These are phyloP conservation scores for Breynia disticha DNA, from an alignment of 441 rosid species.

Conservation along the genomic window DNA sequence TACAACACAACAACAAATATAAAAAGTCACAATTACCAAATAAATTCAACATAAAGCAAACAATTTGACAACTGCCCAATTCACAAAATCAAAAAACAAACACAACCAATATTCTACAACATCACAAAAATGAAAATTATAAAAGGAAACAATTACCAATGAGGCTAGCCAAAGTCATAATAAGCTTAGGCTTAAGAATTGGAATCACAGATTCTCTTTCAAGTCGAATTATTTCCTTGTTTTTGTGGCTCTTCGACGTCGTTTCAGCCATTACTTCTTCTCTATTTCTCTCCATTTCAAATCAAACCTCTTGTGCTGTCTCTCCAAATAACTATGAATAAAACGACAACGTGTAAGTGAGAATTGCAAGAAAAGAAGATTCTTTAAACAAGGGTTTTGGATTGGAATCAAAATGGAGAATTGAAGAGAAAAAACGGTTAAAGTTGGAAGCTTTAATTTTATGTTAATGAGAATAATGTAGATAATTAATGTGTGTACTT, in stretches of 20 bases:
- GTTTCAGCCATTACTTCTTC: constrained; percentile 2
- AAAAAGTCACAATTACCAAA: too few species aligned
- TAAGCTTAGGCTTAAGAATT: constrained; percentile 69
- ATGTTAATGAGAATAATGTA: too few species aligned
- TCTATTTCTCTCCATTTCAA: constrained; percentile 1
- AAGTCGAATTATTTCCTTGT: constrained; percentile 60
- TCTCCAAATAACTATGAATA: background rate
- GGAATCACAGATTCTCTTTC: constrained; percentile 93
- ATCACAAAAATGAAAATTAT: background rate
- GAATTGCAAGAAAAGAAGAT: constrained; percentile 10
- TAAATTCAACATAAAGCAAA: too few species aligned
- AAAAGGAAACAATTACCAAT: constrained; percentile 33
- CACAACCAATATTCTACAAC: background rate
- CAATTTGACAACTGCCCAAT: too few species aligned
- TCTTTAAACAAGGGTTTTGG: constrained; percentile 1
- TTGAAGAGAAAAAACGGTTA: background rate
- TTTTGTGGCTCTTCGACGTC: constrained; percentile 21
- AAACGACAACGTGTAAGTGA: background rate
- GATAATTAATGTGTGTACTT: too few species aligned
- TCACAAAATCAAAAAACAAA: background rate
- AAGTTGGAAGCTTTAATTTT: too few species aligned
- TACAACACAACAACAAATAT: too few species aligned
- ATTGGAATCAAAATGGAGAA: constrained; percentile 9
- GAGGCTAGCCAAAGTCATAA: constrained; percentile 66
- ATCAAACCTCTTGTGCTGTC: background rate